phyloP scores from a whole-genome alignment of 495 filamentous ascomycete genomes.

The Podospora bellae-mahoneyi region DNA sequence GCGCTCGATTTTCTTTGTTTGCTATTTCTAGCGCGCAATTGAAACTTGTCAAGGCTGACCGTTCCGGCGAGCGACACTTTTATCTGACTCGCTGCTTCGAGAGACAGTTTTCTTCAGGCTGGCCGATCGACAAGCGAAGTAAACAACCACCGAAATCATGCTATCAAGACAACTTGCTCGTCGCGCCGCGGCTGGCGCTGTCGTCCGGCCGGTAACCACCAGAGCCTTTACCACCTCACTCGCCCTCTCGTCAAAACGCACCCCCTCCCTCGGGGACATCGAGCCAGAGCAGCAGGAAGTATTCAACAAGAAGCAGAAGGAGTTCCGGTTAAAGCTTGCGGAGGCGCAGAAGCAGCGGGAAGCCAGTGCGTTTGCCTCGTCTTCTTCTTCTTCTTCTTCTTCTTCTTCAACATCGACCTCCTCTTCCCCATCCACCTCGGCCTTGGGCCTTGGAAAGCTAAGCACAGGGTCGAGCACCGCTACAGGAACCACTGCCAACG shows the following conservation, averaged over 20 bases:
- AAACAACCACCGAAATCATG: constrained; percentile 24
- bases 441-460: constrained; percentile 63
- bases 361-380: constrained; percentile 63
- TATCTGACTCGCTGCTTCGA: not conserved
- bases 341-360: constrained; percentile 73
- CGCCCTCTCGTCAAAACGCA: constrained; percentile 42
- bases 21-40: constrained; percentile 2
- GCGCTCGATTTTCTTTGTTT: constrained; percentile 3
- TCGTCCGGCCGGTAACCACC: constrained; percentile 22
- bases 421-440: constrained; percentile 28
- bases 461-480: constrained; percentile 41
- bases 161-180: constrained; percentile 31
- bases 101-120: constrained; percentile 19
- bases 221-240: constrained; percentile 62
- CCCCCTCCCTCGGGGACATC: constrained; percentile 85
- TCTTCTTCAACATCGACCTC: constrained; percentile 47
- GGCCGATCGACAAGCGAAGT: constrained; percentile 7
- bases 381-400: constrained; percentile 50
- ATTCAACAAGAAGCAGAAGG: constrained; percentile 77
- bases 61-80: not conserved
- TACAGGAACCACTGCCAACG: constrained; percentile 50
- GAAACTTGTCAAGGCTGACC: not conserved
- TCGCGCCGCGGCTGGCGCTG: constrained; percentile 24
- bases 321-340: constrained; percentile 79
- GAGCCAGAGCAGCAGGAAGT: constrained; percentile 58